These are phyloP conservation scores for Cladophialophora carrionii DNA, from an alignment of 2,329 filamentous ascomycete genomes.

Conservation along the genomic window DNA sequence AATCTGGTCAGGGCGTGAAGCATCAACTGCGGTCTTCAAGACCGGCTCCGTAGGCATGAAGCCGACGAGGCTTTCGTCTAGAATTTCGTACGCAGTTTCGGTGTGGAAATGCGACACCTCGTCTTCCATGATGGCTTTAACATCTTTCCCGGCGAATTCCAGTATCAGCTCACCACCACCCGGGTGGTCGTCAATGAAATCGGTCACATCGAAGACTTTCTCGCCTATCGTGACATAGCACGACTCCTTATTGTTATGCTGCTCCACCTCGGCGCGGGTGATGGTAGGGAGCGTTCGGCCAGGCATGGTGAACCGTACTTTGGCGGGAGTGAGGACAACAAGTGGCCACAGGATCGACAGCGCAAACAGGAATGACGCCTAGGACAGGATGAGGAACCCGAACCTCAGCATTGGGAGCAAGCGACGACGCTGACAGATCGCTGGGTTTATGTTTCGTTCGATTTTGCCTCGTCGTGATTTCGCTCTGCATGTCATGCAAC, in stretches of 20 bases:
- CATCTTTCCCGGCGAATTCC: conserved; percentile 86
- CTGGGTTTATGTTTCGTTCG: conserved; percentile 5
- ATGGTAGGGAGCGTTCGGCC: conserved; percentile 81
- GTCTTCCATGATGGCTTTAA: conserved; percentile 80
- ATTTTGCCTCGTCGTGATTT: conserved; percentile 22
- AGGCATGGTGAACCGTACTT: conserved; percentile 50
- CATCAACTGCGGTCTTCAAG: conserved; percentile 55
- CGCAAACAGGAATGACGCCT: conserved; percentile 2
- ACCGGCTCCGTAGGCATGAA: conserved; percentile 69
- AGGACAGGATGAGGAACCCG: background rate
- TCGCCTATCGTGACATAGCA: conserved; percentile 90
- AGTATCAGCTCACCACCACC: conserved; percentile 86
- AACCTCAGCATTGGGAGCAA: background rate
- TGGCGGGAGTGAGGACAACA: conserved; percentile 2
- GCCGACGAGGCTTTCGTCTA: conserved; percentile 83
- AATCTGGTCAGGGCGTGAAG: conserved; percentile 54
- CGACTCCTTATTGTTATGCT: conserved; percentile 76
- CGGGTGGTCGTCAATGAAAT: conserved; percentile 87
- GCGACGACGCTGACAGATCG: background rate
- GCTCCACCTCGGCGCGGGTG: conserved; percentile 75
- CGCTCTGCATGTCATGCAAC: conserved; percentile 21
- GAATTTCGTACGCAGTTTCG: conserved; percentile 91
- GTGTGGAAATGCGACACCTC: conserved; percentile 80
- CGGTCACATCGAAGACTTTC: conserved; percentile 93
- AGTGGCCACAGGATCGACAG: background rate